Evolutionary conservation across 2,329 filamentous ascomycete genomes (phyloP), one percentile per base, ranked within the genome.

Genomic region (Penicillium verrucosum): DNA sequence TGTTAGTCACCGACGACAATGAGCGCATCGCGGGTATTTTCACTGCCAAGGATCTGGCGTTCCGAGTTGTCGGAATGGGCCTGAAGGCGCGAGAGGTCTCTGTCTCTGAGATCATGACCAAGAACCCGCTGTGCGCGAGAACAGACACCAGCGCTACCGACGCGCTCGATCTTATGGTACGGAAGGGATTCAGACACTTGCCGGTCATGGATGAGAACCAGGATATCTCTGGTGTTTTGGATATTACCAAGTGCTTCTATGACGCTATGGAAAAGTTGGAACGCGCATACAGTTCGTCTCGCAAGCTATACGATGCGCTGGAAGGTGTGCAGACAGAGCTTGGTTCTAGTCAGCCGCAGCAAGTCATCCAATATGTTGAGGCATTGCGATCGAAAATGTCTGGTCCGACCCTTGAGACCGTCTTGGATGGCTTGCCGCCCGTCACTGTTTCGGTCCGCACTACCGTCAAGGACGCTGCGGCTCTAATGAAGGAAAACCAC

Each of bases 171-270:
- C 82, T 97, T 56, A 99, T 99, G 94, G 94, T 99, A 56, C 85
- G 93, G 67, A 97, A 97, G 79, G 94, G 94, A 18, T 99, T 99
- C 81, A 87, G 94, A 66, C 94, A 99, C 80, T 77, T 99, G 71
- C 94, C 94, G 3, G 94, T 99, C 64, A 99, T 99, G 94, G 94
- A 99, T 76, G 94, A 99, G 80, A 97, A 99, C 75, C 94, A 99
- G 77, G 93, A 99, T 71, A 99, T 99, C 61, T 96, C 92, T 8
- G 94, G 94, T 80, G 92, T 99, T 65, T 81, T 99, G 53, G 94
- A 99, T 76, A 99, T 99, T 68, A 99, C 94, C 56, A 99, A 97
- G 78, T 99, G 94, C 78, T 99, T 99, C 77, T 99, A 99, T 77
- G 94, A 99, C 77, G 94, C 94, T 42, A 99, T 99, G 94, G 94